These are phyloP conservation scores for Gymnopilus junonius DNA, from an alignment of 768 basidiomycete species.

Conservation along the genomic window DNA sequence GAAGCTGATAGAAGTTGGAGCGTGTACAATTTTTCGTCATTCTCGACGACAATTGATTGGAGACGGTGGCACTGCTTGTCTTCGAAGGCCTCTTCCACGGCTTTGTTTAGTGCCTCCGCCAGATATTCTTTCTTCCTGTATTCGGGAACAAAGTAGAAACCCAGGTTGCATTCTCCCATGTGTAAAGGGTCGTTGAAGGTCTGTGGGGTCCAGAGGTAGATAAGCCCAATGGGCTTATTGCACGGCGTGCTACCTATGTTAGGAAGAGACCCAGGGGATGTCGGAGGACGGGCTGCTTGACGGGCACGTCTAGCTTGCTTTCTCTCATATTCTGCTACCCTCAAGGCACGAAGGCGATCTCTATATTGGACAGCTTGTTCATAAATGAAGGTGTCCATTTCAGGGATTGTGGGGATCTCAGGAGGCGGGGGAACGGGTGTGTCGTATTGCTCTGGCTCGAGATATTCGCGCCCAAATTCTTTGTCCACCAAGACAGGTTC, in stretches of 20 bases:
- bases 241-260: background rate
- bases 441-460: slow-evolving; percentile 17
- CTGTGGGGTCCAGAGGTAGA: slow-evolving; percentile 43
- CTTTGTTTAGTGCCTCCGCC: slow-evolving; percentile 46
- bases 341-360: slow-evolving; percentile 8
- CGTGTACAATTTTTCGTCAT: slow-evolving; percentile 45
- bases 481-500: slow-evolving; percentile 5
- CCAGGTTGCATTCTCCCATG: slow-evolving; percentile 55
- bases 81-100: slow-evolving; percentile 52
- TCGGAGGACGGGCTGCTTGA: background rate
- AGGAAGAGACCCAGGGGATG: background rate
- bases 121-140: slow-evolving; percentile 49
- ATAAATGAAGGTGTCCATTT: slow-evolving; percentile 16
- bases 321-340: slow-evolving; percentile 7
- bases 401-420: slow-evolving; percentile 11
- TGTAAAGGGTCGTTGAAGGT: slow-evolving; percentile 33
- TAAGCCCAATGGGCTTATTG: slow-evolving; percentile 39
- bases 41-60: slow-evolving; percentile 54
- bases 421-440: slow-evolving; percentile 2
- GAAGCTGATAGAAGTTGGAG: slow-evolving; percentile 51
- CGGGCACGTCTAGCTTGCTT: slow-evolving; percentile 5
- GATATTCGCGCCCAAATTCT: slow-evolving; percentile 23
- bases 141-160: slow-evolving; percentile 48
- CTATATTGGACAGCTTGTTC: slow-evolving; percentile 13
- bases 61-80: slow-evolving; percentile 51